Conservation (phyloP, 2,329 filamentous ascomycete species). For the Ophiostoma ulmi region DNA sequence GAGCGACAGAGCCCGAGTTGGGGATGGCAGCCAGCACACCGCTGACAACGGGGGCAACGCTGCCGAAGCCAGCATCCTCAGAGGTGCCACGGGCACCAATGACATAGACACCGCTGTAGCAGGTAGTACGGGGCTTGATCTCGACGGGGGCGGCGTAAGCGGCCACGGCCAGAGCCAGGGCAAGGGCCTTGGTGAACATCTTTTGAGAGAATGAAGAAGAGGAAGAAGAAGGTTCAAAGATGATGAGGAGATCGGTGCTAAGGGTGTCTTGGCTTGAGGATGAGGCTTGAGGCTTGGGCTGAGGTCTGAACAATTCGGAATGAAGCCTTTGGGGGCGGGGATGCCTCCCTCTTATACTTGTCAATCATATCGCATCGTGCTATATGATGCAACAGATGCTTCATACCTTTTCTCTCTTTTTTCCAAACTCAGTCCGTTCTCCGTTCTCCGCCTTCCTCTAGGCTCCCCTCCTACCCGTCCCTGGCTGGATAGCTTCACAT, state of each 20-base stretch:
- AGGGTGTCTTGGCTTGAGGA: not conserved
- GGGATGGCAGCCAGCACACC: slow-evolving; percentile 16
- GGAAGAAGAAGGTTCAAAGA: not conserved
- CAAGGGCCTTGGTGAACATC: slow-evolving; percentile 5
- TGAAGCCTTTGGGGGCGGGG: not conserved
- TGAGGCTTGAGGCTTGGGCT: slow-evolving; percentile 3
- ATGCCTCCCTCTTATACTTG: not conserved
- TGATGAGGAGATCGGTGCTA: not conserved
- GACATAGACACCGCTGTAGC: slow-evolving; percentile 21
- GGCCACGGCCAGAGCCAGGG: slow-evolving; percentile 9
- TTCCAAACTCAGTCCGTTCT: not conserved
- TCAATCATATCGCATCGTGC: not conserved
- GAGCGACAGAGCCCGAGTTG: slow-evolving; percentile 18
- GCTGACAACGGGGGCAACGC: slow-evolving; percentile 4
- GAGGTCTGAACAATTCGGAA: not conserved
- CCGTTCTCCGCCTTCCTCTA: not conserved
- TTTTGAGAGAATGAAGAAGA: not conserved
- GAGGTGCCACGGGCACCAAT: slow-evolving; percentile 18
- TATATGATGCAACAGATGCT: not conserved
- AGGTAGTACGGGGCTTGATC: slow-evolving; percentile 15
- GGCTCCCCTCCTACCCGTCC: not conserved
- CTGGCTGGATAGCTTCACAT: not conserved
- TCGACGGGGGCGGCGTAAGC: slow-evolving; percentile 8
- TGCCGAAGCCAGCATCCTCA: slow-evolving; percentile 18
- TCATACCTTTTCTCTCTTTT: not conserved